Evolutionary conservation across 176 grass and related monocot genomes (phyloP).

Genomic region (Elymus sibiricus): DNA sequence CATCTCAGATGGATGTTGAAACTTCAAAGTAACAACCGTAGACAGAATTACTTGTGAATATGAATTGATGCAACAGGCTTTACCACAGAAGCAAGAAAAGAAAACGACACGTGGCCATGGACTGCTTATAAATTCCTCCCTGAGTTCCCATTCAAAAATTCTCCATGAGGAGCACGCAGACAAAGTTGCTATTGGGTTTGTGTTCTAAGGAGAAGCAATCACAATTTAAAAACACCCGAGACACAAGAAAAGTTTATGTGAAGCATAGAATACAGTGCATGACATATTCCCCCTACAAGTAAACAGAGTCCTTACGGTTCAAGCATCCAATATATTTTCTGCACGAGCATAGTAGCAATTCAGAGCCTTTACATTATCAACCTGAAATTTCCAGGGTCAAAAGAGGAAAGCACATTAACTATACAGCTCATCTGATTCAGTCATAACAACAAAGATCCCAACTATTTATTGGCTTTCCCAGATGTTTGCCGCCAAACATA

Average conservation of each 20-base stretch:
- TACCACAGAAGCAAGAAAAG: not conserved
- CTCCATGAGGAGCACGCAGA: not conserved
- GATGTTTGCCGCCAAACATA: not conserved
- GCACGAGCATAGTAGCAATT: conserved; percentile 71
- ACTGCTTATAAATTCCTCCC: not conserved
- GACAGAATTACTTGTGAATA: conserved; percentile 2
- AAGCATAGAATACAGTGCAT: not conserved
- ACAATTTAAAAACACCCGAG: not conserved
- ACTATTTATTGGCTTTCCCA: not conserved
- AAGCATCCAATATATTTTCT: conserved; percentile 77
- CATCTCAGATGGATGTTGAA: not conserved
- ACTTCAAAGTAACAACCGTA: not conserved
- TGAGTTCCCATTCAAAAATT: not conserved
- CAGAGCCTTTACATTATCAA: conserved; percentile 60
- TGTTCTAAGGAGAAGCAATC: not conserved
- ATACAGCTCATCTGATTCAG: not conserved
- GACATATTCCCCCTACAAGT: not conserved
- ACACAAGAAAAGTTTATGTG: not conserved
- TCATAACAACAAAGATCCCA: not conserved
- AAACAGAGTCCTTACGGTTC: conserved; percentile 65
- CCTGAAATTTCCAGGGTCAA: conserved; percentile 39
- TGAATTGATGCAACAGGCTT: not conserved
- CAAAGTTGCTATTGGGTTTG: not conserved
- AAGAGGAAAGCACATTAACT: conserved; percentile 1
- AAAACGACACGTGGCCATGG: not conserved